Conservation (phyloP, 2,329 filamentous ascomycete genomes). For the Xylariaceae sp. region DNA sequence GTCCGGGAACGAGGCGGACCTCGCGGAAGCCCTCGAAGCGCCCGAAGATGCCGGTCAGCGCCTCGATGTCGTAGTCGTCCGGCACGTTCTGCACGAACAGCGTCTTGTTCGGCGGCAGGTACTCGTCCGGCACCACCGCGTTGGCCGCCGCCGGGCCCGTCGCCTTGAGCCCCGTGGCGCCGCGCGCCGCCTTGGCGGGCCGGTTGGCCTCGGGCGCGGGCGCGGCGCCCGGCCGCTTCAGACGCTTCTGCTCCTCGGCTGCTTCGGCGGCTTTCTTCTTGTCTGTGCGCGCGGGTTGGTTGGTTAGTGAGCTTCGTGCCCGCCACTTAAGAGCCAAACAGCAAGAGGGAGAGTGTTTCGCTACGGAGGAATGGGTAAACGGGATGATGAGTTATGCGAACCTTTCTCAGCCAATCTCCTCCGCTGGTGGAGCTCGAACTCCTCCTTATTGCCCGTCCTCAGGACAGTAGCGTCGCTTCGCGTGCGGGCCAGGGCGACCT, state of each 20-base stretch:
- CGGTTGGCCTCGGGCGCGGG: constrained; percentile 27
- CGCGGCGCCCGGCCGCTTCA: constrained; percentile 61
- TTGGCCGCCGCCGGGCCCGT: constrained; percentile 48
- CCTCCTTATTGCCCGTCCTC: constrained; percentile 72
- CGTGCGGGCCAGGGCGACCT: constrained; percentile 78
- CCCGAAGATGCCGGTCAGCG: constrained; percentile 77
- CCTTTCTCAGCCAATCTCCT: constrained; percentile 87
- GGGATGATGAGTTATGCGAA: constrained; percentile 38
- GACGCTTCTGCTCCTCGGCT: constrained; percentile 75
- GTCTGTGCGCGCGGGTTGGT: constrained; percentile 42
- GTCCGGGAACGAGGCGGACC: constrained; percentile 83
- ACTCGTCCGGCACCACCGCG: constrained; percentile 91
- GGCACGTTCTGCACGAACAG: constrained; percentile 93
- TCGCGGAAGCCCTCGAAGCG: constrained; percentile 94
- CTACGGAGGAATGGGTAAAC: too few relatives aligned
- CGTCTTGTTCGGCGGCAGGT: constrained; percentile 95
- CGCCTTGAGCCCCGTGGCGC: constrained; percentile 46
- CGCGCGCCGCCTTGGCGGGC: constrained; percentile 65
- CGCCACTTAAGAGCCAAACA: too few relatives aligned
- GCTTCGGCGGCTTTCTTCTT: constrained; percentile 82
- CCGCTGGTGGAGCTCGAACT: constrained; percentile 84
- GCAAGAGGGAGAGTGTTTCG: too few relatives aligned
- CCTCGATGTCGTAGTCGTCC: constrained; percentile 81
- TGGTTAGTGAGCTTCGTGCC: not conserved
- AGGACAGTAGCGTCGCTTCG: constrained; percentile 86